Evolutionary conservation across 371 early-diverging fungal species (phyloP).

Genomic region (Mucor irregularis): DNA sequence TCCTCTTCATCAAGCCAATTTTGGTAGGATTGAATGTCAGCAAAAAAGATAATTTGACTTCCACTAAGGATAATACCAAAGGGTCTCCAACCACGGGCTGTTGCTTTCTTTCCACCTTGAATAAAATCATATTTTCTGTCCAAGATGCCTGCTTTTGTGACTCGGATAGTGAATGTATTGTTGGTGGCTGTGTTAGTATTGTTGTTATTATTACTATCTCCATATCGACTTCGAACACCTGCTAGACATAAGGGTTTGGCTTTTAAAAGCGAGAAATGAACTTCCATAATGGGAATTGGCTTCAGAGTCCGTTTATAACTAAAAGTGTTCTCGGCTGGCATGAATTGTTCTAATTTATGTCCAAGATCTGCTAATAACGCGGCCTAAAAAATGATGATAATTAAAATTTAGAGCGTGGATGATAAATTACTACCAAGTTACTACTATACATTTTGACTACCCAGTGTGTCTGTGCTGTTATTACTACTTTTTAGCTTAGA

Average conservation of each 20-base stretch:
- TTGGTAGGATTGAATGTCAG: slow-evolving; percentile 48
- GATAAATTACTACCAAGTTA: no score
- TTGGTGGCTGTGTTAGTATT: no score
- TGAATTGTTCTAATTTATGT: slow-evolving; percentile 36
- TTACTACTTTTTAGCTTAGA: slow-evolving; percentile 27
- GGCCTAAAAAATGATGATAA: slow-evolving; percentile 10
- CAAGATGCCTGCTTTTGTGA: slow-evolving; percentile 70
- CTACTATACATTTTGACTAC: no score
- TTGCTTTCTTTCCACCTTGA: slow-evolving; percentile 69
- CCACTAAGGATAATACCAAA: slow-evolving; percentile 77
- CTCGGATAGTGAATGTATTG: slow-evolving; percentile 57
- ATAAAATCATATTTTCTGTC: slow-evolving; percentile 71
- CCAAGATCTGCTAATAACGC: slow-evolving; percentile 28
- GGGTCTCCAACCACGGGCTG: slow-evolving; percentile 73
- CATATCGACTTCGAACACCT: slow-evolving; percentile 44
- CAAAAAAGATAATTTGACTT: slow-evolving; percentile 75
- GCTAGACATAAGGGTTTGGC: slow-evolving; percentile 41
- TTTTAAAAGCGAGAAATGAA: slow-evolving; percentile 39
- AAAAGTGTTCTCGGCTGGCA: slow-evolving; percentile 45
- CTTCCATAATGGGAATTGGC: slow-evolving; percentile 32
- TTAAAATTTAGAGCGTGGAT: no score
- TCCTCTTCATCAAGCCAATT: slow-evolving; percentile 37
- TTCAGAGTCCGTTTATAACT: slow-evolving; percentile 33
- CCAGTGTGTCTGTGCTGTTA: no score
- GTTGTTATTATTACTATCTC: slow-evolving; percentile 9